Percentiles rank a stretch among this genome's conserved stretches.
Conservation (phyloP, 2,329 filamentous ascomycete species). For the Chrysoporthe deuterocubensis region DNA sequence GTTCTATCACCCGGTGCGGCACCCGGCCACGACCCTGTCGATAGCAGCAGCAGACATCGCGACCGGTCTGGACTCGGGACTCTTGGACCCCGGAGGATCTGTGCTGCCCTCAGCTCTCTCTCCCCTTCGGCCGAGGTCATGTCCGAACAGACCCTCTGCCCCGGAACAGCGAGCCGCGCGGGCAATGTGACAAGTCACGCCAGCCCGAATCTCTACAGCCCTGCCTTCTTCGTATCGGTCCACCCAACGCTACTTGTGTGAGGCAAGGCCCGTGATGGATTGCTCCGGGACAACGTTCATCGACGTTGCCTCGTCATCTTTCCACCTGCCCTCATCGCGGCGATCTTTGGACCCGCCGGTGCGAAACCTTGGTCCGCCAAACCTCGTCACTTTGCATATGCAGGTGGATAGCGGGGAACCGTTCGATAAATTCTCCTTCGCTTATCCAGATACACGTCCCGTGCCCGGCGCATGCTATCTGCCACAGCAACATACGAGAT, state of each 20-base stretch:
- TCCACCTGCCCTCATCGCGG: slow-evolving; percentile 2
- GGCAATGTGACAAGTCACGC: slow-evolving; percentile 2
- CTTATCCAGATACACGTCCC: background rate
- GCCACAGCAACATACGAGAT: background rate
- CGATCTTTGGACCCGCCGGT: background rate
- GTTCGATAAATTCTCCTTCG: slow-evolving; percentile 11
- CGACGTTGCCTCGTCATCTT: background rate
- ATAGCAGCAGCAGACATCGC: background rate
- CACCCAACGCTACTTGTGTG: background rate
- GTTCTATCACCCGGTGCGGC: background rate
- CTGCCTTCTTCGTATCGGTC: slow-evolving; percentile 2
- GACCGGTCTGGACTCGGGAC: background rate
- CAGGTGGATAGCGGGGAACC: background rate
- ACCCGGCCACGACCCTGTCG: slow-evolving; percentile 1
- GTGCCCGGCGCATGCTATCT: background rate
- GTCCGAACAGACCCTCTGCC: background rate
- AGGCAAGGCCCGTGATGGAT: background rate
- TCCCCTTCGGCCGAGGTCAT: slow-evolving; percentile 3
- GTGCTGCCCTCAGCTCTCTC: background rate
- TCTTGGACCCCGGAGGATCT: background rate
- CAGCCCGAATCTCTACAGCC: background rate
- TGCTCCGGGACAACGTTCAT: background rate
- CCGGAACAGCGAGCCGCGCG: background rate
- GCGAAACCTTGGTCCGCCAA: slow-evolving; percentile 8
- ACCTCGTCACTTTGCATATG: slow-evolving; percentile 4